phyloP scores from a whole-genome alignment of 2,329 filamentous ascomycete species.

The Berkeleyomyces rouxiae region DNA sequence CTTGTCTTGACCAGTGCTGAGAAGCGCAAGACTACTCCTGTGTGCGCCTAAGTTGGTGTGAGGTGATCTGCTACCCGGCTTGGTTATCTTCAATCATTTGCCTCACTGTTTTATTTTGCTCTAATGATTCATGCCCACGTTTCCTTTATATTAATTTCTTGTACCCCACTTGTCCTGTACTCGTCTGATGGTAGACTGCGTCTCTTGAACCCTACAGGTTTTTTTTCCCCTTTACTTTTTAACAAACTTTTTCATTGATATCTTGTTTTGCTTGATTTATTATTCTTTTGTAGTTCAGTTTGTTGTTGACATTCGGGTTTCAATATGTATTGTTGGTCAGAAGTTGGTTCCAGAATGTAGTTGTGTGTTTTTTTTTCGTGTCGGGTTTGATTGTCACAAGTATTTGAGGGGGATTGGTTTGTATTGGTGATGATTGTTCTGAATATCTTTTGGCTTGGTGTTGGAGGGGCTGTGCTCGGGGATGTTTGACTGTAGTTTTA shows the following conservation, averaged over 20 bases:
- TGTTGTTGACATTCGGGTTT: neutral
- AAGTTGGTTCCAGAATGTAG: neutral
- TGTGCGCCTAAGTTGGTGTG: neutral
- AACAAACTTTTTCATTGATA: constrained; percentile 1
- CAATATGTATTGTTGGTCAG: neutral
- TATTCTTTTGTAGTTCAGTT: constrained; percentile 3
- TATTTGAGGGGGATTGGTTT: neutral
- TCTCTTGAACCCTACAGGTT: constrained; percentile 10
- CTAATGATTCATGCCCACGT: constrained; percentile 14
- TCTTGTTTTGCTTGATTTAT: neutral
- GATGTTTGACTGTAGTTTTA: neutral
- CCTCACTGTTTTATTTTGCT: constrained; percentile 5
- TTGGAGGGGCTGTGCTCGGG: neutral
- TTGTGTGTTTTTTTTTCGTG: neutral
- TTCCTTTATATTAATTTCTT: constrained; percentile 13
- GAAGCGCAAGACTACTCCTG: constrained; percentile 52
- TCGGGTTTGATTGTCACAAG: neutral
- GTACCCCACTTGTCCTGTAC: constrained; percentile 9
- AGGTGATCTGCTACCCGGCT: neutral
- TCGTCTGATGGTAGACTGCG: constrained; percentile 10
- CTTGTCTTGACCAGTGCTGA: constrained; percentile 77
- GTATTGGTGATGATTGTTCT: neutral
- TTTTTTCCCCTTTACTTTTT: neutral
- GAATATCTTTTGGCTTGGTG: neutral
- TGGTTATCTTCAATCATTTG: constrained; percentile 2